Evolutionary conservation across 306 rosid genomes (phyloP).

Genomic region (Morella rubra): DNA sequence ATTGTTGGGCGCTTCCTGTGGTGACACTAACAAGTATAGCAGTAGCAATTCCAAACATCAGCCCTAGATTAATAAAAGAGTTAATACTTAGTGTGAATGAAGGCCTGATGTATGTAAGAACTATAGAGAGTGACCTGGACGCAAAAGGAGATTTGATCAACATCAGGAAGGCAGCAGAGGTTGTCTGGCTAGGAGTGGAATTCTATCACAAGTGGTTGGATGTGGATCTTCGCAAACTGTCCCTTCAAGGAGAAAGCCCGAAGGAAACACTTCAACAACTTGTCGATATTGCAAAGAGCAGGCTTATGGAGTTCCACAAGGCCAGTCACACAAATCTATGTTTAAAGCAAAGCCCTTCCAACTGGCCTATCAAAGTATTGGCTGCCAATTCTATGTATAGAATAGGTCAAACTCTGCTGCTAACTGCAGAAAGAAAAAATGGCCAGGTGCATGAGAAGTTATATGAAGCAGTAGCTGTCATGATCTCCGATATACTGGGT

Average conservation of each 20-base stretch:
- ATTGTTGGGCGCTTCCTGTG: conserved; percentile 78
- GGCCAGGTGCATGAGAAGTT: conserved; percentile 32
- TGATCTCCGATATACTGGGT: conserved; percentile 65
- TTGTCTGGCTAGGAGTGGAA: conserved; percentile 69
- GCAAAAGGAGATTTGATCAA: conserved; percentile 42
- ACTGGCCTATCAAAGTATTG: conserved; percentile 58
- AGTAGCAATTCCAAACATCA: conserved; percentile 57
- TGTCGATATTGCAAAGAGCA: conserved; percentile 40
- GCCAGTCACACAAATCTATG: conserved; percentile 31
- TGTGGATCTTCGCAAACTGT: conserved; percentile 59
- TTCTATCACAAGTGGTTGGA: conserved; percentile 68
- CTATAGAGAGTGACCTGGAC: conserved; percentile 53
- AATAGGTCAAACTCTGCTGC: conserved; percentile 53
- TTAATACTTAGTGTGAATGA: conserved; percentile 47
- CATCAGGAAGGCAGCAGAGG: conserved; percentile 54
- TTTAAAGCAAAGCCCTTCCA: conserved; percentile 43
- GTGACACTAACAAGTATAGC: conserved; percentile 72
- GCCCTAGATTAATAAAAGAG: conserved; percentile 29
- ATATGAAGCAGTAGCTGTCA: conserved; percentile 37
- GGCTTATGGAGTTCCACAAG: conserved; percentile 36
- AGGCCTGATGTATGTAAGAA: conserved; percentile 51
- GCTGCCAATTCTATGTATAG: conserved; percentile 82
- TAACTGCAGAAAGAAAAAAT: conserved; percentile 32
- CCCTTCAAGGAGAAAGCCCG: conserved; percentile 41
- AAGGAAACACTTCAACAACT: conserved; percentile 41